Percentiles rank a stretch among this genome's conserved stretches.
Evolutionary conservation across 768 basidiomycete genomes (phyloP).

Genomic region (Royoungia palumana): DNA sequence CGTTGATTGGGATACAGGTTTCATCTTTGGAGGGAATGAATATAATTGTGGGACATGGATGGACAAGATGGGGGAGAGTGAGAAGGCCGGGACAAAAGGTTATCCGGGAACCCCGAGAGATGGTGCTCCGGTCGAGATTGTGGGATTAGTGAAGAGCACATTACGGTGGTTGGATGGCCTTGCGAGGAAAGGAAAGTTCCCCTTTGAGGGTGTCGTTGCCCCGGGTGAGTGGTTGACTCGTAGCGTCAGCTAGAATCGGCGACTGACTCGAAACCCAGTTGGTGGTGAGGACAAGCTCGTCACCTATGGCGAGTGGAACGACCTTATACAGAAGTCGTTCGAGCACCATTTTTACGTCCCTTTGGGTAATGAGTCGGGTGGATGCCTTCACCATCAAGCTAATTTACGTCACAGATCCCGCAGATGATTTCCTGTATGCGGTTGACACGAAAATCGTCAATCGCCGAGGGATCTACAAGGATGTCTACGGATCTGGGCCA

Average conservation of each 20-base stretch:
- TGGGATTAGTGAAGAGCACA: constrained; percentile 89
- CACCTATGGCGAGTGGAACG: constrained; percentile 88
- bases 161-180: constrained; percentile 83
- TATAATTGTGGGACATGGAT: constrained; percentile 95
- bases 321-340: constrained; percentile 81
- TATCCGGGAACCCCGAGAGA: constrained; percentile 95
- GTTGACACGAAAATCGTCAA: constrained; percentile 71
- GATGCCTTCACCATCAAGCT: not conserved
- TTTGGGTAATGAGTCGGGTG: constrained; percentile 40
- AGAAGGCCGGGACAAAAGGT: constrained; percentile 90
- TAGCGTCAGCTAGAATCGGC: not conserved
- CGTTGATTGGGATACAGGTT: constrained; percentile 95
- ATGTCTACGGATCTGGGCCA: constrained; percentile 86
- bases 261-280: constrained; percentile 42
- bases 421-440: constrained; percentile 67
- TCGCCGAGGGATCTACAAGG: constrained; percentile 96
- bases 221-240: constrained; percentile 51
- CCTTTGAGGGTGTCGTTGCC: constrained; percentile 85
- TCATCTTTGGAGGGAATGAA: constrained; percentile 83
- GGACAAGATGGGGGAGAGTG: constrained; percentile 98
- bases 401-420: constrained; percentile 48
- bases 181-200: constrained; percentile 65
- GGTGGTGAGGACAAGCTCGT: constrained; percentile 64
- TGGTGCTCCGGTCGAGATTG: constrained; percentile 95
- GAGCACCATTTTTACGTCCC: constrained; percentile 93